A percentile compares a stretch with the other conserved stretches of the same genome.
Evolutionary conservation across 2,329 filamentous ascomycete genomes (phyloP).

Genomic region (Eurotiales sp.): DNA sequence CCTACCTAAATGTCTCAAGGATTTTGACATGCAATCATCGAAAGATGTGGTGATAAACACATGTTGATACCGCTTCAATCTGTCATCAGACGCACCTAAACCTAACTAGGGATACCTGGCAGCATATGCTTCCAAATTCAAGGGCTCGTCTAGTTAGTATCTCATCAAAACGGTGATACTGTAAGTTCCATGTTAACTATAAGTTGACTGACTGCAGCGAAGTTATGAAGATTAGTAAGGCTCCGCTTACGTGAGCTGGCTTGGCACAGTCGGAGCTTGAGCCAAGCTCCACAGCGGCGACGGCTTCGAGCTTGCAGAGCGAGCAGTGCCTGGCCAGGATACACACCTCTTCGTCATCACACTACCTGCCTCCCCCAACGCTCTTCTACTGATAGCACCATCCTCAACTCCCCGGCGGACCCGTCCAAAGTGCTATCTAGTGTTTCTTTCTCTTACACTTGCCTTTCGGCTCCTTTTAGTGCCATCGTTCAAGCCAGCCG

Average conservation of each 20-base stretch:
- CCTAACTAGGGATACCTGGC: too few species aligned
- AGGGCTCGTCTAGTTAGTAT: too few species aligned
- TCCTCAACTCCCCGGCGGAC: conserved; percentile 1
- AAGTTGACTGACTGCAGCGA: too few species aligned
- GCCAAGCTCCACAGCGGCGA: conserved; percentile 11
- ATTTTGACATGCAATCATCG: too few species aligned
- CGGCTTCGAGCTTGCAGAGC: conserved; percentile 7
- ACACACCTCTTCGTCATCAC: conserved; percentile 7
- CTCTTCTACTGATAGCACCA: neutral
- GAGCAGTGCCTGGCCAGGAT: neutral
- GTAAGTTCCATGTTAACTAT: too few species aligned
- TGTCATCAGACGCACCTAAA: too few species aligned
- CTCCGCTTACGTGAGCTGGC: neutral
- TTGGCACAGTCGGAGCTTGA: neutral
- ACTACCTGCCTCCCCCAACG: conserved; percentile 6
- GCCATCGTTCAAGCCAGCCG: conserved; percentile 8
- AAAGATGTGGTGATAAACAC: too few species aligned
- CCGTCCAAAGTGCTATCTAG: conserved; percentile 4
- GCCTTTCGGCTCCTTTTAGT: neutral
- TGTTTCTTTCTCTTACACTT: neutral
- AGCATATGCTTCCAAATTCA: too few species aligned
- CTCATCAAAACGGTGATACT: too few species aligned
- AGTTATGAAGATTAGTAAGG: neutral
- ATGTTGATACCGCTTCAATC: too few species aligned
- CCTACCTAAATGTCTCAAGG: too few species aligned